Evolutionary conservation across 2,329 filamentous ascomycete genomes (phyloP).

Genomic region (Fusarium anthophilum): DNA sequence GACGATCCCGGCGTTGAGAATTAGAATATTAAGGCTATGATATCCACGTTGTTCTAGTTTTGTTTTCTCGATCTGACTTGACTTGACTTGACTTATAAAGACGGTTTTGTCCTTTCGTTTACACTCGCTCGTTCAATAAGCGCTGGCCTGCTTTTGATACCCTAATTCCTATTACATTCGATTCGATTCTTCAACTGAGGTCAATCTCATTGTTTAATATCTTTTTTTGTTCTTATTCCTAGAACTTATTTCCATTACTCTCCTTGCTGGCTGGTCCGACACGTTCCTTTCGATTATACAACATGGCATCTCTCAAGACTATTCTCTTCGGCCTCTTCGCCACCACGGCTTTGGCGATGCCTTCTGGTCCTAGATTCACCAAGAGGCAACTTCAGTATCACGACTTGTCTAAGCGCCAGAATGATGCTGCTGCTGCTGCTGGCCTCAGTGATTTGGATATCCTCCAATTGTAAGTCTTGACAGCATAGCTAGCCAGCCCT

Average conservation of each 20-base stretch:
- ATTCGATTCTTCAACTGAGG: slow-evolving; percentile 8
- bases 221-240: not conserved
- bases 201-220: slow-evolving; percentile 18
- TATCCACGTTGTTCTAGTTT: not conserved
- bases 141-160: slow-evolving; percentile 38
- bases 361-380: slow-evolving; percentile 56
- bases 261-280: slow-evolving; percentile 38
- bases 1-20: not conserved
- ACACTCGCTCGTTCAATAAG: slow-evolving; percentile 32
- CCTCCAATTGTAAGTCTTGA: slow-evolving; percentile 63
- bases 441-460: slow-evolving; percentile 65
- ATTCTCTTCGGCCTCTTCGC: slow-evolving; percentile 56
- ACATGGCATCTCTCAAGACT: slow-evolving; percentile 53
- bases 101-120: slow-evolving; percentile 29
- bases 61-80: slow-evolving; percentile 15
- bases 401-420: slow-evolving; percentile 60
- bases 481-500: not conserved
- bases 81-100: slow-evolving; percentile 15
- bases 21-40: slow-evolving; percentile 12
- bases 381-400: slow-evolving; percentile 57
- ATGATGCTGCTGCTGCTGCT: slow-evolving; percentile 56
- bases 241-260: not conserved
- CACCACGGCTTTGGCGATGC: slow-evolving; percentile 58
- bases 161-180: slow-evolving; percentile 4
- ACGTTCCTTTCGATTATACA: slow-evolving; percentile 26